These are phyloP conservation scores for Saitozyma sp. DNA, from an alignment of 768 basidiomycete genomes.

Conservation along the genomic window DNA sequence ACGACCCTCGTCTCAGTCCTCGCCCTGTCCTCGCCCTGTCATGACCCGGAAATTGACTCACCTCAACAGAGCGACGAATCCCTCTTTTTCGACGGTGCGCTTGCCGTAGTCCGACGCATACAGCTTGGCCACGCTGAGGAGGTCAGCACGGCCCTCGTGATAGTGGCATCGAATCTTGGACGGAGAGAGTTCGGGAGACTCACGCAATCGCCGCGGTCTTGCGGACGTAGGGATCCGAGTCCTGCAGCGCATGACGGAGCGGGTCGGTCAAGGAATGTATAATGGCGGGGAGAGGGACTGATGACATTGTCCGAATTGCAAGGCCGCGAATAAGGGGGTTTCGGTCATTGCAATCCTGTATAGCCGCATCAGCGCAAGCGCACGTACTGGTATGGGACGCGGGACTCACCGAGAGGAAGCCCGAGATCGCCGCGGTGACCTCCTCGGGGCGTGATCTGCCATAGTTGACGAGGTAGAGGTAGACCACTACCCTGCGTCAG, in stretches of 20 bases:
- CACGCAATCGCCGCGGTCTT: slow-evolving; percentile 87
- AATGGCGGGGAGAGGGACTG: slow-evolving; percentile 85
- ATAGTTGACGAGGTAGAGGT: slow-evolving; percentile 95
- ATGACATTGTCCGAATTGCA: slow-evolving; percentile 98
- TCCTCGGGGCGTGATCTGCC: slow-evolving; percentile 90
- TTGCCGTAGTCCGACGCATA: slow-evolving; percentile 75
- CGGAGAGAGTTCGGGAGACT: slow-evolving; percentile 12
- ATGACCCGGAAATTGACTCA: slow-evolving; percentile 13
- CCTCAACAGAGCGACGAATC: slow-evolving; percentile 85
- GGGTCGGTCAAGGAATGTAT: slow-evolving; percentile 84
- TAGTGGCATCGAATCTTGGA: not conserved
- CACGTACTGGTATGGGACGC: not conserved
- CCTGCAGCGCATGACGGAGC: slow-evolving; percentile 85
- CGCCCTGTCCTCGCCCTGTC: not conserved
- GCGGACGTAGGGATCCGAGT: slow-evolving; percentile 94
- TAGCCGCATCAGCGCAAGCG: not conserved
- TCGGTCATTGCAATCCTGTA: slow-evolving; percentile 88
- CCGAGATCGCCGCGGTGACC: slow-evolving; percentile 84
- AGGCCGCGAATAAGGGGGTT: slow-evolving; percentile 96
- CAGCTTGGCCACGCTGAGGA: slow-evolving; percentile 81
- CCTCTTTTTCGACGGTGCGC: slow-evolving; percentile 78
- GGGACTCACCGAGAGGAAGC: slow-evolving; percentile 75
- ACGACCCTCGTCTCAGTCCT: not conserved
- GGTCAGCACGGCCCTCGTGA: slow-evolving; percentile 8
- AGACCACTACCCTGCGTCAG: slow-evolving; percentile 72